phyloP scores from a whole-genome alignment of 202 grass and related monocot species.

The Carex sylvatica region DNA sequence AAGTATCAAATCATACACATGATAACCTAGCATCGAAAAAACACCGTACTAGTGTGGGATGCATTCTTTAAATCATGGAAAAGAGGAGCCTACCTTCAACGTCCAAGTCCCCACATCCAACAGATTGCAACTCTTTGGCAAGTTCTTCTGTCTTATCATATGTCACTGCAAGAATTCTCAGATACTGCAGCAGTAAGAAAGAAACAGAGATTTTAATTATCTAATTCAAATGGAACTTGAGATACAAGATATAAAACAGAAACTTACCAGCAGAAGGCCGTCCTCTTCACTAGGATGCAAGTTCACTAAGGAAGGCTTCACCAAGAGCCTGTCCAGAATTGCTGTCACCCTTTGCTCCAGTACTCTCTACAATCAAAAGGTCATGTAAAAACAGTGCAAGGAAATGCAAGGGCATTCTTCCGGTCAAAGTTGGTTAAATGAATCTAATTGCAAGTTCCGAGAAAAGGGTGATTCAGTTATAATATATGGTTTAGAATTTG shows the following conservation, averaged over 20 bases:
- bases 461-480: background rate
- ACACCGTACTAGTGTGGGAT: background rate
- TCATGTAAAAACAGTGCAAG: slow-evolving; percentile 23
- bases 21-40: background rate
- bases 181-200: slow-evolving; percentile 63
- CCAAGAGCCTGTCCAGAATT: slow-evolving; percentile 89
- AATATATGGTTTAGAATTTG: background rate
- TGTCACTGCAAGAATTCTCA: slow-evolving; percentile 84
- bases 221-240: background rate
- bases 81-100: slow-evolving; percentile 65
- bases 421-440: background rate
- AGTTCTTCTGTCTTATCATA: slow-evolving; percentile 92
- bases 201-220: slow-evolving; percentile 18
- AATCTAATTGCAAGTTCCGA: background rate
- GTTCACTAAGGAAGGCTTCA: slow-evolving; percentile 83
- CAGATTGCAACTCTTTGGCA: slow-evolving; percentile 84
- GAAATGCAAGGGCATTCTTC: background rate
- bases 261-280: slow-evolving; percentile 69
- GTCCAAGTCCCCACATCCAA: slow-evolving; percentile 97
- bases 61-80: background rate
- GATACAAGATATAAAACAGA: slow-evolving; percentile 18
- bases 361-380: slow-evolving; percentile 63
- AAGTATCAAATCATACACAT: background rate
- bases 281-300: slow-evolving; percentile 79
- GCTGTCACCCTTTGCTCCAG: slow-evolving; percentile 91